These are phyloP conservation scores for Oemleria cerasiformis DNA, from an alignment of 306 rosid genomes.

Conservation along the genomic window DNA sequence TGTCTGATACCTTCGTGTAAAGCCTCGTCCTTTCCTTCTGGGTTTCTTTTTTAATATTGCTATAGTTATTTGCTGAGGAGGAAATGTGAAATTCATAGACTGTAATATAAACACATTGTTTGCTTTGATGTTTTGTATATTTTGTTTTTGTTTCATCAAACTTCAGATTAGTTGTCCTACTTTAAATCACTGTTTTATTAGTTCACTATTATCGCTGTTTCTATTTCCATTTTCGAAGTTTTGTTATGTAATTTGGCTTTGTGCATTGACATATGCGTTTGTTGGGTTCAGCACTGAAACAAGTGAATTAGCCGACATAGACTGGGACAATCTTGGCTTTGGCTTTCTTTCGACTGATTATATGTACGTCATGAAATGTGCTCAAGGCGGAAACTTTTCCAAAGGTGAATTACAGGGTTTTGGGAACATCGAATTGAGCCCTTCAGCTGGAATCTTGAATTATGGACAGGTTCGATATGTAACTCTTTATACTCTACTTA, in stretches of 20 bases:
- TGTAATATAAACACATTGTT: not conserved
- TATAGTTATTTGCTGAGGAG: not conserved
- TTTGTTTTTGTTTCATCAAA: not conserved
- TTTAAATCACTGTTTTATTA: not conserved
- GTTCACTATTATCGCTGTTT: not conserved
- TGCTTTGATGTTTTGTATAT: not conserved
- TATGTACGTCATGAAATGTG: constrained; percentile 79
- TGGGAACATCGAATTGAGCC: constrained; percentile 87
- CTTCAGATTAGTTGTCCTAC: not conserved
- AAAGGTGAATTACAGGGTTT: constrained; percentile 77
- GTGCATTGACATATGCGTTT: constrained; percentile 10
- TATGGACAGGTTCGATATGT: constrained; percentile 76
- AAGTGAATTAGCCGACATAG: constrained; percentile 56
- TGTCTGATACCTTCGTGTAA: constrained; percentile 51
- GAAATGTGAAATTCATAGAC: not conserved
- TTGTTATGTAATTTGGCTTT: not conserved
- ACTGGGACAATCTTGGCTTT: constrained; percentile 94
- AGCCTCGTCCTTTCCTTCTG: not conserved
- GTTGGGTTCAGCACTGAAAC: constrained; percentile 34
- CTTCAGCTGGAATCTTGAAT: constrained; percentile 85
- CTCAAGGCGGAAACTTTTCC: constrained; percentile 56
- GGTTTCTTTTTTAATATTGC: not conserved
- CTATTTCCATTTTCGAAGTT: not conserved
- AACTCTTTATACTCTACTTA: not conserved
- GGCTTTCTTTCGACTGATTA: constrained; percentile 74